phyloP scores from a whole-genome alignment of 129 eudicot species.

The Ambrosia trifida region DNA sequence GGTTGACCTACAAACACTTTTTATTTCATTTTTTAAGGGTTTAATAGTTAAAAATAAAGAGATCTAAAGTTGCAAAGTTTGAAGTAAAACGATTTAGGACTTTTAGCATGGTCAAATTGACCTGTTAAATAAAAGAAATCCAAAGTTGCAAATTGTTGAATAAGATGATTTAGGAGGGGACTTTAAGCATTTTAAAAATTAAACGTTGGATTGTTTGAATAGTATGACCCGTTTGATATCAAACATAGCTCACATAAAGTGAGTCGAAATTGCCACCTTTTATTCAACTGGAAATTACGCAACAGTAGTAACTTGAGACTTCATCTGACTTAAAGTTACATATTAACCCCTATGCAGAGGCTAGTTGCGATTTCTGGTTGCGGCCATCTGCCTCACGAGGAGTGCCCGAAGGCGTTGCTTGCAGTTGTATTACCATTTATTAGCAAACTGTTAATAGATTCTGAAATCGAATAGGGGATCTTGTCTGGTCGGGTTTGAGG shows the following conservation, averaged over 20 bases:
- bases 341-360: constrained; percentile 57
- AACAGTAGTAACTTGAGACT: not conserved
- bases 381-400: constrained; percentile 99
- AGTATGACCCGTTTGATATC: not conserved
- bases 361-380: constrained; percentile 91
- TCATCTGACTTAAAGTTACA: constrained; percentile 12
- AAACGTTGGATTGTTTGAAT: not conserved
- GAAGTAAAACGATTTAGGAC: too few relatives aligned
- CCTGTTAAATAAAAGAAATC: not conserved
- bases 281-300: too few relatives aligned
- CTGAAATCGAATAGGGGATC: constrained; percentile 28
- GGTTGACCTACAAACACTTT: not conserved
- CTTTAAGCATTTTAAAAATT: not conserved
- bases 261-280: not conserved
- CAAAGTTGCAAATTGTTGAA: not conserved
- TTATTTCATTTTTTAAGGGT: not conserved
- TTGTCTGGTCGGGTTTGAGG: constrained; percentile 17
- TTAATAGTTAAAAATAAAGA: too few relatives aligned
- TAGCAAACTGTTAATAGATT: constrained; percentile 54
- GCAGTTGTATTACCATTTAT: constrained; percentile 85
- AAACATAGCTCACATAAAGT: not conserved
- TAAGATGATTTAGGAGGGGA: not conserved
- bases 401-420: constrained; percentile 92
- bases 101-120: too few relatives aligned
- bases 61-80: too few relatives aligned